A percentile compares a stretch with the other conserved stretches of the same genome.
phyloP scores from a whole-genome alignment of 805 yeast species.

The Kodamaea neixiangensis region DNA sequence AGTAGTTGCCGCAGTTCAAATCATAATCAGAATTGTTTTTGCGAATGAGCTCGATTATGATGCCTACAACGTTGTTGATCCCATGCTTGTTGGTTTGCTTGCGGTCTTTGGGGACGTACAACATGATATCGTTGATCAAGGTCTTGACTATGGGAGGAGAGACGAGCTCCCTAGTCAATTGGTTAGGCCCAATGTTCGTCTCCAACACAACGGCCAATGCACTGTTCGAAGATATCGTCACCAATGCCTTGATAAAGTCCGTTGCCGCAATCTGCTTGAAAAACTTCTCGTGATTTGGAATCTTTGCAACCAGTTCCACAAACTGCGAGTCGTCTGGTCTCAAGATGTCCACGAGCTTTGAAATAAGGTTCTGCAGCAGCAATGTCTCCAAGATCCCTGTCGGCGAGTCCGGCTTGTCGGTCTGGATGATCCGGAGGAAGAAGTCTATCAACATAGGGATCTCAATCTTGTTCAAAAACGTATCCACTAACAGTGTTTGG shows the following conservation, averaged over 20 bases:
- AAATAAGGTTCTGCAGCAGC: conserved; percentile 71
- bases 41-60: conserved; percentile 89
- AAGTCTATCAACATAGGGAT: conserved; percentile 95
- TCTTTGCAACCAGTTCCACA: conserved; percentile 12
- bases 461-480: conserved; percentile 82
- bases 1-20: conserved; percentile 77
- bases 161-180: conserved; percentile 86
- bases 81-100: conserved; percentile 69
- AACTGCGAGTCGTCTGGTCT: conserved; percentile 68
- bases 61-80: conserved; percentile 90
- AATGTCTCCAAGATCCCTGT: conserved; percentile 82
- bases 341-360: conserved; percentile 68
- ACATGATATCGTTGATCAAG: conserved; percentile 74
- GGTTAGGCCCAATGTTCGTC: conserved; percentile 95
- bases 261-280: conserved; percentile 89
- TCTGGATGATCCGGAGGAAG: conserved; percentile 81
- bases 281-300: conserved; percentile 34
- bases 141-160: conserved; percentile 66
- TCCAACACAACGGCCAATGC: conserved; percentile 75
- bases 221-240: conserved; percentile 86
- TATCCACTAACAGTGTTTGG: conserved; percentile 70
- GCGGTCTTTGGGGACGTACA: conserved; percentile 21
- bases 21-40: conserved; percentile 97
- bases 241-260: conserved; percentile 90
- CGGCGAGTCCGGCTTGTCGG: conserved; percentile 87